Percentiles rank a stretch among this genome's conserved stretches.
Conservation (phyloP, 176 grass and related monocot genomes). For the Aegilops bicornis region DNA sequence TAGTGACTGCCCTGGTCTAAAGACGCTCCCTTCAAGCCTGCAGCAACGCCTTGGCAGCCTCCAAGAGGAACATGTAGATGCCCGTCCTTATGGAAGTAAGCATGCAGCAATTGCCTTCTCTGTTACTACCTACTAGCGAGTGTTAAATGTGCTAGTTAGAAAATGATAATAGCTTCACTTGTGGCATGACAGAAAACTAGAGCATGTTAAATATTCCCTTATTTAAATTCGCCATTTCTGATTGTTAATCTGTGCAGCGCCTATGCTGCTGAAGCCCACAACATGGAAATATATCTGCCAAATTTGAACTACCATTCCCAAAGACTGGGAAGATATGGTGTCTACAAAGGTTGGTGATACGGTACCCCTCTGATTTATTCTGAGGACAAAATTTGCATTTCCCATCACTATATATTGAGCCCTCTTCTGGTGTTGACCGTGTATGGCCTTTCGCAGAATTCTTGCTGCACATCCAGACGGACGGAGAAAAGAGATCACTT, state of each 20-base stretch:
- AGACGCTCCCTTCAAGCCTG: neutral
- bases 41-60: neutral
- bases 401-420: neutral
- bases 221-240: no score
- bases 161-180: no score
- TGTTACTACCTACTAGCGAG: neutral
- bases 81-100: neutral
- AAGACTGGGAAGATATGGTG: neutral
- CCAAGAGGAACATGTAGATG: fast-evolving
- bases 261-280: neutral
- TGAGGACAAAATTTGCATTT: neutral
- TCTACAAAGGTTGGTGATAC: no score
- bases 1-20: fast-evolving
- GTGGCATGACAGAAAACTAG: no score
- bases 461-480: neutral
- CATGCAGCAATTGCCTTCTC: neutral
- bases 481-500: no score
- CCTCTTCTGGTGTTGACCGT: neutral
- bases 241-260: neutral
- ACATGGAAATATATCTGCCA: neutral
- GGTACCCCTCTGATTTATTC: no score
- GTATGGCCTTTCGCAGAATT: neutral
- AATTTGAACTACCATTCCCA: neutral
- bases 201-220: no score
- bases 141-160: neutral